Conservation (phyloP, 2,329 filamentous ascomycete species). For the Calonectria leucothoes region DNA sequence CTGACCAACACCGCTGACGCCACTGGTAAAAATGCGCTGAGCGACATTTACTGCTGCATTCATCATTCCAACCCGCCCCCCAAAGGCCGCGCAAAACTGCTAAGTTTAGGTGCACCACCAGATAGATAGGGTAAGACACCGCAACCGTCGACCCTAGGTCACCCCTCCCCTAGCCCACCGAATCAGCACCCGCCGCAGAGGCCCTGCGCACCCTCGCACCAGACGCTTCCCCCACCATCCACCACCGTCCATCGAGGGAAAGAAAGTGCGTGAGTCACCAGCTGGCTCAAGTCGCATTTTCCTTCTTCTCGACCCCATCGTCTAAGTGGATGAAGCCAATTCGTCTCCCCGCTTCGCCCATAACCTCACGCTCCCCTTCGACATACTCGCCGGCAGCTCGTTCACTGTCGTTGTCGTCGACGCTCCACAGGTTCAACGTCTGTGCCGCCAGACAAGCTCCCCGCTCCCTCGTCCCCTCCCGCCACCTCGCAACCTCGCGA, state of each 20-base stretch:
- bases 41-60: neutral
- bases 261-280: constrained; percentile 39
- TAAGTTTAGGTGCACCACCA: neutral
- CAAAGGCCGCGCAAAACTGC: constrained; percentile 2
- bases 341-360: constrained; percentile 30
- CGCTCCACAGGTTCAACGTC: constrained; percentile 36
- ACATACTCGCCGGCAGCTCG: constrained; percentile 14
- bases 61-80: constrained; percentile 6
- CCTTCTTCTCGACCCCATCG: constrained; percentile 29
- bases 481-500: constrained; percentile 45
- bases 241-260: constrained; percentile 28
- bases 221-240: constrained; percentile 39
- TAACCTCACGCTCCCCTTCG: constrained; percentile 24
- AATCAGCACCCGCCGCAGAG: constrained; percentile 34
- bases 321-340: constrained; percentile 44
- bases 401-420: constrained; percentile 32
- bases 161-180: constrained; percentile 22
- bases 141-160: constrained; percentile 5
- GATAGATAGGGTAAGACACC: constrained; percentile 35
- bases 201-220: constrained; percentile 31
- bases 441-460: constrained; percentile 38
- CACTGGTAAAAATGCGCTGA: constrained; percentile 9
- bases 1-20: constrained; percentile 2
- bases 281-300: constrained; percentile 25
- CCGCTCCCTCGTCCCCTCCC: constrained; percentile 35